phyloP scores from a whole-genome alignment of 257 asterid genomes.

The Solanum chaucha region DNA sequence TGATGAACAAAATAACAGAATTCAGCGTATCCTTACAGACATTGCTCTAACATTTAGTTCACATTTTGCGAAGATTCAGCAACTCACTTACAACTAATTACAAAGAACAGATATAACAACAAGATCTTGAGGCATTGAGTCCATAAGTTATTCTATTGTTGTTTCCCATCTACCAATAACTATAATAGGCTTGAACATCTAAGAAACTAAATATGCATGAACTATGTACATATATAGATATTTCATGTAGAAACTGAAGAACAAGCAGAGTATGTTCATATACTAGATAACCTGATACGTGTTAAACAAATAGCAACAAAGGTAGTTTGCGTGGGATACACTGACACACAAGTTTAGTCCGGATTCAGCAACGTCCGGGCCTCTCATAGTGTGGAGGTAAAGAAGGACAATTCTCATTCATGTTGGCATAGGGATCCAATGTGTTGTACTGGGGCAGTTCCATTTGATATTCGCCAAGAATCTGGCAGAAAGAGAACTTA shows the following conservation, averaged over 20 bases:
- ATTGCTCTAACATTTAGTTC: not conserved
- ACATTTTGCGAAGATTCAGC: not conserved
- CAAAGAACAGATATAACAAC: not conserved
- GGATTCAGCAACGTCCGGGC: conserved; percentile 49
- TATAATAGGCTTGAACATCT: not conserved
- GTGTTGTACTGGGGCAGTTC: conserved; percentile 81
- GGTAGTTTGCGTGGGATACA: not conserved
- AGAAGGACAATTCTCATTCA: conserved; percentile 94
- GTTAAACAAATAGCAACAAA: not conserved
- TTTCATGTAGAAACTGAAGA: not conserved
- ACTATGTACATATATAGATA: not conserved
- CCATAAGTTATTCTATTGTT: not conserved
- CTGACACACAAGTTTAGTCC: not conserved
- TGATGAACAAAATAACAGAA: not conserved
- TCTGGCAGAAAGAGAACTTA: conserved; percentile 81
- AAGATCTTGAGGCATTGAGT: not conserved
- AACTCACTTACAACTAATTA: not conserved
- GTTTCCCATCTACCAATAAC: not conserved
- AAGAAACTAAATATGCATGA: not conserved
- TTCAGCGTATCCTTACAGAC: not conserved
- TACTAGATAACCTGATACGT: not conserved
- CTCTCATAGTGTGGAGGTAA: conserved; percentile 82
- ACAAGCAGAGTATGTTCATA: not conserved
- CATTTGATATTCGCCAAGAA: conserved; percentile 81
- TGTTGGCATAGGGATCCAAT: conserved; percentile 69